Base-by-base conservation (phyloP, 116 monocot species). In the Cymodocea nodosa region DNA sequence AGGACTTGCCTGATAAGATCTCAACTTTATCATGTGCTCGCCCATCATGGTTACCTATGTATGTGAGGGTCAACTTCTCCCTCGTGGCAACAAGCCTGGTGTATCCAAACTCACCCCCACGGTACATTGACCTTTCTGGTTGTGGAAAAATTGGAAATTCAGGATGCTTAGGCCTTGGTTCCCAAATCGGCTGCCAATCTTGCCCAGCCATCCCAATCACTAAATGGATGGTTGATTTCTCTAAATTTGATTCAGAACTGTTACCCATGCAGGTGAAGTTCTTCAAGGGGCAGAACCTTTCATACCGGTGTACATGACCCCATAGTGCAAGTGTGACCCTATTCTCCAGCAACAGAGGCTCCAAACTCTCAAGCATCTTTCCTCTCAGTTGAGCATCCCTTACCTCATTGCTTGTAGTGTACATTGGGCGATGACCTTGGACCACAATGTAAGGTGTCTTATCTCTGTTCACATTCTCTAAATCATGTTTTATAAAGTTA, bases 281-380 rank as follows among this genome's bases (percentile, higher is more conserved):
- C 68, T 60, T 87, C 67, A 97, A 14, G 15, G 87, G 81, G 66
- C 97, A 97, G 70, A 97, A 97, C 69, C 97, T 85, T 82, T 97
- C 97, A 35, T 91, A 97, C 60, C 97, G 83, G 36, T 97, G 97
- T 35, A 97, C 97, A 80, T 97, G 97, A n/a, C 97, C 97, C 97
- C 97, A 97, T 12, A 97, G 73, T 23, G 91, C 97, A 63, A 97
- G 83, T 12, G 83, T 97, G 30, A 97, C 97, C 57, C 85, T 91
- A 70, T 97, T 83, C 50, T 79, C 71, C 59, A 91, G 82, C 59
- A 97, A 66, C 49, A 97, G 75, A 23, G 84, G 87, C 55, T 97
- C 97, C 69, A 97, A 68, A 68, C 60, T 56, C 77, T 82, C 81
- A 9, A 76, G 66, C 85, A 97, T 78, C 82, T 61, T 82, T 50